phyloP scores from a whole-genome alignment of 176 grass and related monocot genomes.

The Triticum monococcum region DNA sequence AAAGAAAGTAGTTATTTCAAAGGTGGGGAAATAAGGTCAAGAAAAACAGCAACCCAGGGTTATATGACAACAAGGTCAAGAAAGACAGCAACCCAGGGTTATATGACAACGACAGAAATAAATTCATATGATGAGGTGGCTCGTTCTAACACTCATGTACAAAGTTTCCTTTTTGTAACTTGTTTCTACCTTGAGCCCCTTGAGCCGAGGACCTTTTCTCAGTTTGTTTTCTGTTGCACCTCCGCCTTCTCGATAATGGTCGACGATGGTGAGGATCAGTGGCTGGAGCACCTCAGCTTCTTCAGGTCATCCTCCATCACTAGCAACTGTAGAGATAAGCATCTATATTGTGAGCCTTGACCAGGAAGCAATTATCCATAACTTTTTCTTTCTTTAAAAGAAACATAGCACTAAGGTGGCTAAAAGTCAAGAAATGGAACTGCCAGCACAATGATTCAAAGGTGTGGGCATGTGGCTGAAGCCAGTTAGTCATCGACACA shows the following conservation, averaged over 20 bases:
- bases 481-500: too few relatives aligned
- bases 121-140: not conserved
- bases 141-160: not conserved
- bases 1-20: not conserved
- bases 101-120: not conserved
- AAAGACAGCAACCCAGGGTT: not conserved
- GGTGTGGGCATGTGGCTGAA: too few relatives aligned
- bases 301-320: not conserved
- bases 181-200: not conserved
- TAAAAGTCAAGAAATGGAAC: not conserved
- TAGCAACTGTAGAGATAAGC: conserved; percentile 7
- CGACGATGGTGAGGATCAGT: not conserved
- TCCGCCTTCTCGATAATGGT: not conserved
- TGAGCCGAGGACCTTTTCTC: not conserved
- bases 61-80: not conserved
- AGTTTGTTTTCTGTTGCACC: not conserved
- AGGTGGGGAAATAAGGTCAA: not conserved
- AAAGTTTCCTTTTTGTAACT: not conserved
- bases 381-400: not conserved
- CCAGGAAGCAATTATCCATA: not conserved
- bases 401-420: not conserved
- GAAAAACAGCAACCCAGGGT: not conserved
- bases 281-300: not conserved
- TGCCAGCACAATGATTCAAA: not conserved
- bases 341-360: not conserved